phyloP scores from a whole-genome alignment of 192 early-diverging fungal genomes.

The Rhizoclosmatium globosum region DNA sequence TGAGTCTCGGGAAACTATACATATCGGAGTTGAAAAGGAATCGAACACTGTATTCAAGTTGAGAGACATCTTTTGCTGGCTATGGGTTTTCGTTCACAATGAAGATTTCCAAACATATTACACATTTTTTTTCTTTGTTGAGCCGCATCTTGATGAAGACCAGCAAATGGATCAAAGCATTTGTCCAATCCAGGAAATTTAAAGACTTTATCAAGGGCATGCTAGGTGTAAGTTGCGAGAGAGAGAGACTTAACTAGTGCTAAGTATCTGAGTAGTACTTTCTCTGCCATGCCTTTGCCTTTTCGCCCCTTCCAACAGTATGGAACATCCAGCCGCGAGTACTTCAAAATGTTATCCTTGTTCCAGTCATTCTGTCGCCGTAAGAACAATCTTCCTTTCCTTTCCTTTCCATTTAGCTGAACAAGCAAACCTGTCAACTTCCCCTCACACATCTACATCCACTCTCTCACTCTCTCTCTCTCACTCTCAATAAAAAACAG shows the following conservation, averaged over 20 bases:
- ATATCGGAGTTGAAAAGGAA: no score
- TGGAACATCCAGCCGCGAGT: slow-evolving; percentile 11
- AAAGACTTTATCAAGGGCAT: slow-evolving; percentile 20
- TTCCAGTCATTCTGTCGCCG: slow-evolving; percentile 17
- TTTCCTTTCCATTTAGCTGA: neutral
- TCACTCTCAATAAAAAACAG: neutral
- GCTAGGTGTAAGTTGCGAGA: slow-evolving; percentile 1
- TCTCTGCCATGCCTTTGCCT: slow-evolving; percentile 2
- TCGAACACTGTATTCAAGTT: no score
- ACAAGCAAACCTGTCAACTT: no score
- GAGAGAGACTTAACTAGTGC: neutral
- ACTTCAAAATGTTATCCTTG: slow-evolving; percentile 1
- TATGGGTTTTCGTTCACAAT: no score
- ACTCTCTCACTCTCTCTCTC: neutral
- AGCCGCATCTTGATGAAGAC: no score
- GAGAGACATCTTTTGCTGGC: no score
- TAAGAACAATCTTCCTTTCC: slow-evolving; percentile 9
- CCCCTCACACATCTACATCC: no score
- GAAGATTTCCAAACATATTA: no score
- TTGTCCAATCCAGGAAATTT: neutral
- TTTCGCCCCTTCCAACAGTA: neutral
- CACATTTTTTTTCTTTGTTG: no score
- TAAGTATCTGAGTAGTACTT: neutral
- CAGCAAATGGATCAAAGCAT: no score
- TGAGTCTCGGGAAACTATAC: no score